Evolutionary conservation across 345 rosid genomes (phyloP), one percentile per base, ranked within the genome.

Genomic region (Pistacia atlantica): DNA sequence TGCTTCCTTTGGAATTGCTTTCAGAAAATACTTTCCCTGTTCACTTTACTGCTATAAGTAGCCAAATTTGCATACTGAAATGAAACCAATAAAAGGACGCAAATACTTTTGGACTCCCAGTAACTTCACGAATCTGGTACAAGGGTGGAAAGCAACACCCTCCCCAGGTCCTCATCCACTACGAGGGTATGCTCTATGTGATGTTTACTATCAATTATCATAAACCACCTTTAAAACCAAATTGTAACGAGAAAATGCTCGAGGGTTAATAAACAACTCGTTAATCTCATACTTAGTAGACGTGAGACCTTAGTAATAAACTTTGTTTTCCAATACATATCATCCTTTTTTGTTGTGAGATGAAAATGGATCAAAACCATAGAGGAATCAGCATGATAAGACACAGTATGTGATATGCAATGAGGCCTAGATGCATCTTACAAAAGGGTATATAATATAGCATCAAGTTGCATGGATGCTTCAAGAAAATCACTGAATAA

Each of bases 1-100:
- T 75, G 71, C 58, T 38, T 54, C 51, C 14, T 65, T 35, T 13
- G 11, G 59, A 63, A 59, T 16, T 57, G 66, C 55, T 57, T 42
- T 17, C 2, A 16, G 4, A 16, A 6, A n/a, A 2, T 9, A 4
- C 54, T 20, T 48, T 11, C 0, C 6, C 22, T 3, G 5, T 69
- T 37, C 22, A 7, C 35, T 57, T 59, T 54, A 17, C 22, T 69
- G n/a, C 55, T 16, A 62, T 25, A 59, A 73, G 56, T 42, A 79
- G 3, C 12, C 42, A 61, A 60, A 35, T 11, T 49, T 5, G 28
- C 13, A 8, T 72, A 67, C 48, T 62, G 4, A 10, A n/a, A 25
- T 5, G 60, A 11, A 48, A 48, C n/a, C 9, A 33, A 62, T 12
- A 38, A 38, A 57, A 67, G 42, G 20, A 31, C 51, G 49, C 11